These are phyloP conservation scores for Dactylis glomerata DNA, from an alignment of 176 grass and related monocot genomes.

Conservation along the genomic window DNA sequence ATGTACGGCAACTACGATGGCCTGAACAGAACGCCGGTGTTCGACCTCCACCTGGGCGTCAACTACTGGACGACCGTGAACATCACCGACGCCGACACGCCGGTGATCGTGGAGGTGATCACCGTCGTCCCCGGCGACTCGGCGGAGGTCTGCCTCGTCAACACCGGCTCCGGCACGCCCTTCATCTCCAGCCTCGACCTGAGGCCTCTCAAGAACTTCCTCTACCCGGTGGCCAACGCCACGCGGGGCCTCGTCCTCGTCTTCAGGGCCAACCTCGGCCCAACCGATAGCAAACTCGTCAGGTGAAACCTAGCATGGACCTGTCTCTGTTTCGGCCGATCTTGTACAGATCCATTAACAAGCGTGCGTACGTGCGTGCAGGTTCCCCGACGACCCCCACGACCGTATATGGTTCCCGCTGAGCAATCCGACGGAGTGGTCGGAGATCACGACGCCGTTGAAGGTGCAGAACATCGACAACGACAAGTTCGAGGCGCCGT, in stretches of 20 bases:
- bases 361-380: background rate
- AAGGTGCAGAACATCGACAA: background rate
- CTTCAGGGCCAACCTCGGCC: constrained; percentile 30
- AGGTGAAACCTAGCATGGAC: constrained; percentile 12
- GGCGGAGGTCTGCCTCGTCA: constrained; percentile 49
- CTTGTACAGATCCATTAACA: background rate
- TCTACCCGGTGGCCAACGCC: constrained; percentile 24
- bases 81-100: background rate
- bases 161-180: constrained; percentile 52
- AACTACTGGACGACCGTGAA: constrained; percentile 46
- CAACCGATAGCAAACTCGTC: background rate
- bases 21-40: background rate
- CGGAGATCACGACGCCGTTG: constrained; percentile 26
- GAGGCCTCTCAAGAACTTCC: constrained; percentile 40
- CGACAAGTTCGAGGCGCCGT: constrained; percentile 18
- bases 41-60: constrained; percentile 55
- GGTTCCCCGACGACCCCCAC: constrained; percentile 51
- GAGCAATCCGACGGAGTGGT: background rate
- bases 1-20: constrained; percentile 39
- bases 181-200: constrained; percentile 65
- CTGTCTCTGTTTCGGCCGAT: no score
- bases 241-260: constrained; percentile 30
- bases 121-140: constrained; percentile 11
- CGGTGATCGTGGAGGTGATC: constrained; percentile 9
- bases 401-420: constrained; percentile 21